These are phyloP conservation scores for Sarocladium kiliense DNA, from an alignment of 2,329 filamentous ascomycete genomes.

Conservation along the genomic window DNA sequence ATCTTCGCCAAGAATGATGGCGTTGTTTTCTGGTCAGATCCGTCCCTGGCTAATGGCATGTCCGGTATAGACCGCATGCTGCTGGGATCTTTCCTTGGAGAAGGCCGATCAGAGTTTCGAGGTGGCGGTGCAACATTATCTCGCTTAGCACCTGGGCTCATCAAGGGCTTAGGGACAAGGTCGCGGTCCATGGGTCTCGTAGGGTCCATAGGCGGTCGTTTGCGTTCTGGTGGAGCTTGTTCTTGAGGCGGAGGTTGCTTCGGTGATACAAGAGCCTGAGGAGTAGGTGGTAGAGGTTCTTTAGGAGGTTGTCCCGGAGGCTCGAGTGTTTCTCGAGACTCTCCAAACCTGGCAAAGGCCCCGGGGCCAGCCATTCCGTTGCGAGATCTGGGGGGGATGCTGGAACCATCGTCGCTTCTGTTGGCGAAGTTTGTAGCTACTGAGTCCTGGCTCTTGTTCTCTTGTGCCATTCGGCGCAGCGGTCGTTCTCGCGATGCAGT, in stretches of 20 bases:
- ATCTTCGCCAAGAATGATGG: constrained; percentile 10
- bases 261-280: constrained; percentile 12
- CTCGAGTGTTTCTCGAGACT: constrained; percentile 4
- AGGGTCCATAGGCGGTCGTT: constrained; percentile 61
- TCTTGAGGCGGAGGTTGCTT: constrained; percentile 24
- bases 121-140: constrained; percentile 43
- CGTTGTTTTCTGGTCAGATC: not conserved
- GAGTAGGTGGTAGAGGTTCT: constrained; percentile 14
- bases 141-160: constrained; percentile 42
- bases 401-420: constrained; percentile 18
- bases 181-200: constrained; percentile 49
- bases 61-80: not conserved
- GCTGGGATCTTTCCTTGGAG: constrained; percentile 33
- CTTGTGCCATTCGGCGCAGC: constrained; percentile 41
- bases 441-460: constrained; percentile 55
- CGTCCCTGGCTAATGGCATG: not conserved
- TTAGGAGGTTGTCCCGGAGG: not conserved
- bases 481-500: constrained; percentile 31
- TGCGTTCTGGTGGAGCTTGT: constrained; percentile 55
- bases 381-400: not conserved
- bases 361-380: constrained; percentile 6
- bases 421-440: constrained; percentile 40
- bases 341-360: constrained; percentile 4
- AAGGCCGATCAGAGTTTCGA: constrained; percentile 44
- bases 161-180: constrained; percentile 53